Conservation (phyloP, 2,329 filamentous ascomycete species). For the Alternaria gansuensis region DNA sequence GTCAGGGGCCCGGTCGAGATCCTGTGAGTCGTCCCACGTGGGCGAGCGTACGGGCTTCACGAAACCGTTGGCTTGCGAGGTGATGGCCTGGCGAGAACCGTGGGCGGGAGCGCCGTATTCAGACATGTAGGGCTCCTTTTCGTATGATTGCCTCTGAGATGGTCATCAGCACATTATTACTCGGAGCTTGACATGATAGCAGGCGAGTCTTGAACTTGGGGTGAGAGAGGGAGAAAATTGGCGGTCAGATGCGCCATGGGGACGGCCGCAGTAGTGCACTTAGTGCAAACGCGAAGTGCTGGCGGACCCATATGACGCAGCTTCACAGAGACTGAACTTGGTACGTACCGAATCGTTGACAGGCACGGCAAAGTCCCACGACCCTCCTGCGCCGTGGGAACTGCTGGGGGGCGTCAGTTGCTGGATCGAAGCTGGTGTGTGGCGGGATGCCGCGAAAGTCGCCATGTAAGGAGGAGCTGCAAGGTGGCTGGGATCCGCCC, state of each 20-base stretch:
- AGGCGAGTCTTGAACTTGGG: slow-evolving; percentile 5
- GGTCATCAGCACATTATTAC: slow-evolving; percentile 33
- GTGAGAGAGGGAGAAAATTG: slow-evolving; percentile 18
- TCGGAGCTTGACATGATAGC: slow-evolving; percentile 6
- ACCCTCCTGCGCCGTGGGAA: slow-evolving; percentile 50
- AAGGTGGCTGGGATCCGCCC: slow-evolving; percentile 15
- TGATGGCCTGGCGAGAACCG: slow-evolving; percentile 45
- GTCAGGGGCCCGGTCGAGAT: slow-evolving; percentile 43
- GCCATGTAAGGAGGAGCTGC: slow-evolving; percentile 42
- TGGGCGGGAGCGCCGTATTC: slow-evolving; percentile 44
- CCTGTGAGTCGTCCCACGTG: slow-evolving; percentile 46
- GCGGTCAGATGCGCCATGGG: slow-evolving; percentile 36
- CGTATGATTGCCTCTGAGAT: slow-evolving; percentile 41
- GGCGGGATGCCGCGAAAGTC: slow-evolving; percentile 44
- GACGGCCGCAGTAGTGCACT: slow-evolving; percentile 35
- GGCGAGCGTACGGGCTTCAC: slow-evolving; percentile 43
- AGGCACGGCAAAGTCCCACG: slow-evolving; percentile 54
- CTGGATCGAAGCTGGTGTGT: slow-evolving; percentile 39
- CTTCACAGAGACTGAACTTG: slow-evolving; percentile 10
- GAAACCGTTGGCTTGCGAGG: slow-evolving; percentile 48
- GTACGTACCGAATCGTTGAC: slow-evolving; percentile 49
- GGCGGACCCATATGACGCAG: slow-evolving; percentile 26
- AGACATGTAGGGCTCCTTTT: slow-evolving; percentile 50
- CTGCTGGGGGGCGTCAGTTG: slow-evolving; percentile 54
- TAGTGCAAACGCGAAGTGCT: slow-evolving; percentile 15